Base-by-base conservation (phyloP, 2,329 filamentous ascomycete species). In the Aspergillus tamarii region DNA sequence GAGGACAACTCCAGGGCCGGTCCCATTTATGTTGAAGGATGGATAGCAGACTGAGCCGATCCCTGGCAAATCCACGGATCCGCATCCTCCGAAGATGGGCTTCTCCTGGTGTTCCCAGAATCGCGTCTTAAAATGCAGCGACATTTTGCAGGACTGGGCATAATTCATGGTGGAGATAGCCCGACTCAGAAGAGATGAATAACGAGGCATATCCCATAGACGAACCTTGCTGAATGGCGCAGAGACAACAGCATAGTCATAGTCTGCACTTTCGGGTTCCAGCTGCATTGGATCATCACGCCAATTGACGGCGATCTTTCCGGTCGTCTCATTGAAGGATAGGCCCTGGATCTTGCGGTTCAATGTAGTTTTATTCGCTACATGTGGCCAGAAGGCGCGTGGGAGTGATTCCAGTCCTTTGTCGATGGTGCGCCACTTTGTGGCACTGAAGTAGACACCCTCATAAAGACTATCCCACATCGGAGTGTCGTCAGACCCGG, bases 181-280 rank as follows among this genome's bases (percentile, higher is more conserved):
- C 12, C 81, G 81, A 46, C 73, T 74, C 36, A 86, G 74, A 5
- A 85, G 77, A n/a, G 80, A 80, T 34, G 83, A 83, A 69, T 84
- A 85, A 5, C 73, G 72, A 0, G 87, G 86, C 0, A 91, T 78
- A 6, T 85, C 79, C 87, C 88, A 90, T 28, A 85, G 82, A 39
- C 88, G 82, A 46, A 91, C 85, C 59, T 87, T 85, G 54, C 85
- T 84, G 75, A 91, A 91, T 0, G 89, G 89, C 0, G 85, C 84
- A 0, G 88, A 82, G 8, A 91, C 82, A n/a, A 91, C 80, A 32
- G 87, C 85, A 72, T 91, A 91, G 76, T 92, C 89, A 70, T 87
- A 89, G 2, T 83, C 81, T 30, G 83, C 80, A 52, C 78, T 83
- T 57, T 85, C 70, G 0, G 82, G 76, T 0, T 72, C 67, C 66